Base-by-base conservation (phyloP, 345 rosid genomes). In the Rhizophora apiculata region DNA sequence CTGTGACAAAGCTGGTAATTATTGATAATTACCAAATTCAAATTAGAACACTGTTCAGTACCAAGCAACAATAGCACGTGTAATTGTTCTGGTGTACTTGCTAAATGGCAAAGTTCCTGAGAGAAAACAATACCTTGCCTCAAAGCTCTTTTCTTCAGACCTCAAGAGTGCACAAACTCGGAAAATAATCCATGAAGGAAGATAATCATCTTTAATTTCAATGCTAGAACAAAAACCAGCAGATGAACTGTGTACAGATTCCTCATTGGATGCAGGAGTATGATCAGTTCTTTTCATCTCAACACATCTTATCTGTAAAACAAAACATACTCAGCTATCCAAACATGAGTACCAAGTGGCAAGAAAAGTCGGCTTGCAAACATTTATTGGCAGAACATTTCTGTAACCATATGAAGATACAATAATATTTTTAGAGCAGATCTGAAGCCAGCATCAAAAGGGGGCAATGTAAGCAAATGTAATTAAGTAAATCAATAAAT, bases 121-220 rank as follows among this genome's bases (percentile, higher is more conserved):
- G 49, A 11, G 49, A 43, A 43, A 43, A 13, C 49, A 52, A 65
- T 74, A 95, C 99, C 98, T 86, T 55, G 92, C 91, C 69, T 90
- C 96, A 73, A 92, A 92, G 79, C 76, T 74, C 59, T 67, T 83
- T 60, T 84, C 94, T 46, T 79, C 83, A 71, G 91, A 83, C 46
- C 78, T 77, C 51, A 90, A 68, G 59, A 76, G 74, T 20, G 88
- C 67, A 76, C 96, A 90, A 37, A 95, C 39, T 57, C 82, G 85
- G 82, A 85, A 84, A 52, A 90, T 68, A 54, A 90, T 90, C 99
- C 99, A 95, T 2, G 98, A 89, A 0, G 98, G 96, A 74, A 95
- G 76, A 81, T 76, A 86, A 36, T 83, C 73, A 67, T 79, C 94
- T 72, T 78, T 84, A 58, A 95, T 74, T 86, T 95, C 97, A 55